Percentiles rank a stretch among this genome's conserved stretches.
These are phyloP conservation scores for Prototheca wickerhamii DNA, from an alignment of 163 green algal genomes.

Conservation along the genomic window DNA sequence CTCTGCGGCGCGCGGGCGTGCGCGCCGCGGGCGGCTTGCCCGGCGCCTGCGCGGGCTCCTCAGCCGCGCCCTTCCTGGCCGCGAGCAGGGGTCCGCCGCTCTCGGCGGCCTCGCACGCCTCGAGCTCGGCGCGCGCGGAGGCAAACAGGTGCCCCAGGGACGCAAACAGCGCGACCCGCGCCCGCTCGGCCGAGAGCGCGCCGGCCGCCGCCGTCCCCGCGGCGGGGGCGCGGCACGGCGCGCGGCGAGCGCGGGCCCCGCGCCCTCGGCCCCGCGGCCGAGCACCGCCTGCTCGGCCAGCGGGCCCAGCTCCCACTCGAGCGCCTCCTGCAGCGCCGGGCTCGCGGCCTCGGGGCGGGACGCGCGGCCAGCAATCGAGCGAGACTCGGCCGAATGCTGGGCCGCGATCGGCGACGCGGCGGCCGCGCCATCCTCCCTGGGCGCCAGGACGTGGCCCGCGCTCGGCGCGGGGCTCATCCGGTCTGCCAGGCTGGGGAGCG, in stretches of 20 bases:
- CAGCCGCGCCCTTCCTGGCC: neutral
- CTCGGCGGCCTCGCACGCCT: neutral
- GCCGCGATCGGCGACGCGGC: too few species aligned
- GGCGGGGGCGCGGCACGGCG: neutral
- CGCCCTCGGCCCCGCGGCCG: neutral
- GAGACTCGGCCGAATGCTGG: conserved; percentile 3
- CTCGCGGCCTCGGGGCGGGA: neutral
- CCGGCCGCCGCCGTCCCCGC: neutral
- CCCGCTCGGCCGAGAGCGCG: neutral
- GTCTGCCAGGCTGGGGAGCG: too few species aligned
- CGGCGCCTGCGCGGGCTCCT: neutral
- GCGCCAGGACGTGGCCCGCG: too few species aligned
- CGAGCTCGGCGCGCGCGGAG: conserved; percentile 24
- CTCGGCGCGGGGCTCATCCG: too few species aligned
- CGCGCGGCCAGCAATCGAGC: too few species aligned
- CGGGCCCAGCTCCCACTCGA: conserved; percentile 7
- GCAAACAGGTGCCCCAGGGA: conserved; percentile 27
- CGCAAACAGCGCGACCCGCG: conserved; percentile 10
- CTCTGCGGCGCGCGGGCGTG: neutral
- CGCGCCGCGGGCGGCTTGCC: neutral
- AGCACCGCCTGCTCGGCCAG: neutral
- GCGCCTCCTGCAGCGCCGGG: neutral
- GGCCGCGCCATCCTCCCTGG: too few species aligned
- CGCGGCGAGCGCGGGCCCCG: neutral
- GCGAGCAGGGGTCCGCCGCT: neutral